Evolutionary conservation across 805 yeast species (phyloP).

Genomic region (Kazachstania viticola): DNA sequence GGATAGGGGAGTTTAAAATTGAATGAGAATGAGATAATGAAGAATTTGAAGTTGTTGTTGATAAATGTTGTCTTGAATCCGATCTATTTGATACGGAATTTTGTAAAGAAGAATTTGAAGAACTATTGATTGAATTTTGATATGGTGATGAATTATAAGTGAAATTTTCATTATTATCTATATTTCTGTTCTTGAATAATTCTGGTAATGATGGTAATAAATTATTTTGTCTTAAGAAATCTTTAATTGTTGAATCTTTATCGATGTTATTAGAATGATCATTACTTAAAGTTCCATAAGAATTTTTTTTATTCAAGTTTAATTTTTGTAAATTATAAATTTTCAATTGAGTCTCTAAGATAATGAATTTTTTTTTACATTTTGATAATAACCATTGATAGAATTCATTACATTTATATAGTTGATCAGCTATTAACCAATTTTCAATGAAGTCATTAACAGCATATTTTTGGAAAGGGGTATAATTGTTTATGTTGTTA

Average conservation of each 20-base stretch:
- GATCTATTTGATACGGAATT: neutral
- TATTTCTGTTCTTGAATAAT: slow-evolving; percentile 4
- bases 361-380: slow-evolving; percentile 14
- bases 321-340: slow-evolving; percentile 7
- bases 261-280: neutral
- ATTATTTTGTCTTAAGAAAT: slow-evolving; percentile 12
- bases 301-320: neutral
- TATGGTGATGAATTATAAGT: neutral
- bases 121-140: neutral
- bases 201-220: slow-evolving; percentile 26
- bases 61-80: neutral
- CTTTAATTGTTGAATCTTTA: slow-evolving; percentile 1
- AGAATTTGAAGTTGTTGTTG: slow-evolving; percentile 1
- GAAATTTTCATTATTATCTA: neutral
- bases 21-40: slow-evolving; percentile 1
- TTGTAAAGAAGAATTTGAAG: neutral
- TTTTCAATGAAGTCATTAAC: slow-evolving; percentile 22
- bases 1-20: neutral
- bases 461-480: slow-evolving; percentile 7
- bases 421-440: slow-evolving; percentile 23
- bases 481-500: slow-evolving; percentile 1
- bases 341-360: slow-evolving; percentile 18
- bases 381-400: slow-evolving; percentile 23
- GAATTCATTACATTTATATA: slow-evolving; percentile 24
- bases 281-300: neutral